phyloP scores from a whole-genome alignment of 106 monocot genomes.

The Narthecium ossifragum region DNA sequence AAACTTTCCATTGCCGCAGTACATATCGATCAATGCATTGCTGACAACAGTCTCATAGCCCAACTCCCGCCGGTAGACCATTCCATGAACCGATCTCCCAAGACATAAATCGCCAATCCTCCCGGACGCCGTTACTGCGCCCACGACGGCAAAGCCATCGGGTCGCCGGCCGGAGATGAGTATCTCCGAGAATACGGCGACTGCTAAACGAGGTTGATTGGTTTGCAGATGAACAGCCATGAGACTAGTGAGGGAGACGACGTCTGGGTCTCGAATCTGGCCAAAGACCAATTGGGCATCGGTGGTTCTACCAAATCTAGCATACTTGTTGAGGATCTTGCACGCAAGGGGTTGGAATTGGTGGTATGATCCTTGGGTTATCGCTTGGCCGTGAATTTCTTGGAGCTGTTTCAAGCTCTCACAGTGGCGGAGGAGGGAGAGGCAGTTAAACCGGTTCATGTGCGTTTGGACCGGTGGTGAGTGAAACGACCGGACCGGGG shows the following conservation, averaged over 20 bases:
- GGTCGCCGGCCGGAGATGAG: conserved; percentile 15
- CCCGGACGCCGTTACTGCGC: conserved; percentile 41
- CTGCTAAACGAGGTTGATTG: conserved; percentile 21
- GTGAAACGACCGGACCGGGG: no score
- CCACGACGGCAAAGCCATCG: conserved; percentile 52
- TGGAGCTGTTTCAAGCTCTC: conserved; percentile 28
- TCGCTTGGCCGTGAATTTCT: conserved; percentile 46
- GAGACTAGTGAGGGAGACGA: conserved; percentile 61
- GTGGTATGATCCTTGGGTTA: conserved; percentile 27
- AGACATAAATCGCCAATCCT: conserved; percentile 6
- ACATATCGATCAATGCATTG: conserved; percentile 45
- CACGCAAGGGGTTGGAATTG: conserved; percentile 42
- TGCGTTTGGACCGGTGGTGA: not conserved
- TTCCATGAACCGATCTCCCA: conserved; percentile 37
- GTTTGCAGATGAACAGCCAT: conserved; percentile 35
- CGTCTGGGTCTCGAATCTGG: conserved; percentile 49
- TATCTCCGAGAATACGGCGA: conserved; percentile 30
- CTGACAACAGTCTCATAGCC: conserved; percentile 23
- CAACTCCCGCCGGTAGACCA: conserved; percentile 24
- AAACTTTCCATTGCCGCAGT: conserved; percentile 24
- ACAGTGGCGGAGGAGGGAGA: conserved; percentile 17
- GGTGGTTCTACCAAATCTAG: conserved; percentile 7
- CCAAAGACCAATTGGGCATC: conserved; percentile 30
- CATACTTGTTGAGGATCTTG: conserved; percentile 51
- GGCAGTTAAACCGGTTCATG: conserved; percentile 21